These are phyloP conservation scores for Plasmodium inui DNA, from an alignment of 169 alveolate genomes.

Conservation along the genomic window DNA sequence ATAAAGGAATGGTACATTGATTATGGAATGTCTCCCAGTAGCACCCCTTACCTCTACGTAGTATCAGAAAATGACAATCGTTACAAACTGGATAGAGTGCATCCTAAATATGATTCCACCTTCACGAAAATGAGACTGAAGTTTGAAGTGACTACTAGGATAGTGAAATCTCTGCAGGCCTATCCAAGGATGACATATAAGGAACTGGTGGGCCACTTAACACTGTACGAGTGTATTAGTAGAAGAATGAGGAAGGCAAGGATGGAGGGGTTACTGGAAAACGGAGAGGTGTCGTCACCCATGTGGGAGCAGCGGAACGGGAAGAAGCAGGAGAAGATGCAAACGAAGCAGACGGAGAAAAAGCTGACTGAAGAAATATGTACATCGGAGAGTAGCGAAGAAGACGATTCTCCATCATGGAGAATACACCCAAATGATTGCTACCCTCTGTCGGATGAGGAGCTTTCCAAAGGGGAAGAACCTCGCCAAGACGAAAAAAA, in stretches of 20 bases:
- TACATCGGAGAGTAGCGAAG: background rate
- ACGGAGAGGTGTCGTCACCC: background rate
- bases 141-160: constrained; percentile 38
- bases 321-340: background rate
- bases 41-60: constrained; percentile 27
- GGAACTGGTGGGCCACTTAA: constrained; percentile 1
- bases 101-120: background rate
- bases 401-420: background rate
- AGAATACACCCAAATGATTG: background rate
- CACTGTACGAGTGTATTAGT: constrained; percentile 4
- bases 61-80: constrained; percentile 16
- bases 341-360: background rate
- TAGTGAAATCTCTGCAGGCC: constrained; percentile 10
- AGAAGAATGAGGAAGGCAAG: background rate
- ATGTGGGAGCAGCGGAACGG: background rate
- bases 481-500: background rate
- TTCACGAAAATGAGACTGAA: constrained; percentile 23
- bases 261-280: background rate
- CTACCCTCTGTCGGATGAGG: background rate
- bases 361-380: background rate
- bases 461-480: background rate
- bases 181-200: constrained; percentile 13
- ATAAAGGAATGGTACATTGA: constrained; percentile 47
- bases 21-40: constrained; percentile 14
- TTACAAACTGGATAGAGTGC: constrained; percentile 5